A percentile compares a stretch with the other conserved stretches of the same genome.
Conservation (phyloP, 225 moss, liverwort and hornwort genomes). For the Polytrichum formosum region DNA sequence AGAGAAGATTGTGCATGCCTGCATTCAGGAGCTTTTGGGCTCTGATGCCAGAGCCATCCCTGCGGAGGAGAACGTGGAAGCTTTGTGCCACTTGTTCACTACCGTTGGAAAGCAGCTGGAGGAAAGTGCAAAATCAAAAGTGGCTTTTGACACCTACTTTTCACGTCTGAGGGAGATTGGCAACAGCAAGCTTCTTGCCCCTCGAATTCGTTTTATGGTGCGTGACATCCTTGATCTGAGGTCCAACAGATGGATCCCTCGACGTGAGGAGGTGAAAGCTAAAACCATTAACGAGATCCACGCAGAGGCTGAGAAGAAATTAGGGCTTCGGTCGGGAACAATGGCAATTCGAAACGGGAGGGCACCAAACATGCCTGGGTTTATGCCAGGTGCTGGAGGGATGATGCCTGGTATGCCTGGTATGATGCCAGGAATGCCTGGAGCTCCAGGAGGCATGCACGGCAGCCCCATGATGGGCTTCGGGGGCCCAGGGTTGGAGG, state of each 20-base stretch:
- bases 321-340: conserved; percentile 56
- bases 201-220: conserved; percentile 62
- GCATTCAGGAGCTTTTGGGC: conserved; percentile 64
- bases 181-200: conserved; percentile 20
- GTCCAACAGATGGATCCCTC: conserved; percentile 48
- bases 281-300: conserved; percentile 66
- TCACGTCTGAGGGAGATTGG: conserved; percentile 30
- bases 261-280: conserved; percentile 63
- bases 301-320: conserved; percentile 62
- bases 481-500: conserved; percentile 11
- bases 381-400: conserved; percentile 17
- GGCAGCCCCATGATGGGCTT: conserved; percentile 6
- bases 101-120: conserved; percentile 69
- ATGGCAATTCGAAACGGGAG: conserved; percentile 43
- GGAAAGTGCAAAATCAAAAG: conserved; percentile 39
- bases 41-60: conserved; percentile 34
- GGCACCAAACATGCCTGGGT: conserved; percentile 20
- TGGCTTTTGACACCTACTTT: conserved; percentile 43
- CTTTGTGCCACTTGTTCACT: conserved; percentile 48
- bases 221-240: conserved; percentile 60
- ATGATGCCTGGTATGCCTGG: conserved; percentile 27
- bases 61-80: conserved; percentile 83
- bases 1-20: conserved; percentile 60
- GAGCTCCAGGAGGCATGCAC: conserved; percentile 8
- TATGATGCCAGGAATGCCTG: conserved; percentile 24